Percentiles rank a stretch among this genome's conserved stretches.
These are phyloP conservation scores for Juncus effusus DNA, from an alignment of 176 grass and related monocot genomes.

Conservation along the genomic window DNA sequence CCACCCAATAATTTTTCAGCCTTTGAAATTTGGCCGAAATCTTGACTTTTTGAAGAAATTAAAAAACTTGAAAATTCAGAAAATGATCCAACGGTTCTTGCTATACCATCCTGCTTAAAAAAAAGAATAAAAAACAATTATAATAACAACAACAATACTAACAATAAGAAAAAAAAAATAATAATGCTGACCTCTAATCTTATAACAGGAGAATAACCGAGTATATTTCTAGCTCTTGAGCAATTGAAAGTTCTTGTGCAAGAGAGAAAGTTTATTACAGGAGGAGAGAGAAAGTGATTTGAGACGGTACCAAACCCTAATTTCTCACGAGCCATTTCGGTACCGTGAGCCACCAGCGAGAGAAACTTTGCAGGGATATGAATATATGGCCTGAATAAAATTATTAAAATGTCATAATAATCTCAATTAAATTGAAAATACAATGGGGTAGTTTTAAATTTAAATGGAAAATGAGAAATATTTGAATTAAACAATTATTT, in stretches of 20 bases:
- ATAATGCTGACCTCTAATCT: constrained; percentile 65
- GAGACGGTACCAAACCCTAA: constrained; percentile 40
- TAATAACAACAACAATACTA: constrained; percentile 3
- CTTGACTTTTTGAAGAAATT: constrained; percentile 34
- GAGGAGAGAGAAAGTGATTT: constrained; percentile 39
- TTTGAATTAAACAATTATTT: constrained; percentile 9
- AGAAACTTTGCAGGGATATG: constrained; percentile 67
- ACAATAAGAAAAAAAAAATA: constrained; percentile 25
- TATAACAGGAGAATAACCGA: constrained; percentile 68
- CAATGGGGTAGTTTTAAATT: background rate
- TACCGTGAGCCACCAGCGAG: constrained; percentile 29
- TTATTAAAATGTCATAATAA: constrained; percentile 21
- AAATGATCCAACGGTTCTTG: constrained; percentile 48
- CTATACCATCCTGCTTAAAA: constrained; percentile 64
- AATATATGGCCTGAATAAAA: constrained; percentile 60
- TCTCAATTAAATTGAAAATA: background rate
- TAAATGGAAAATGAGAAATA: background rate
- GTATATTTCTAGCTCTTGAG: constrained; percentile 62
- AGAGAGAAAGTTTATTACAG: constrained; percentile 53
- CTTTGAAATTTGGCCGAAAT: constrained; percentile 44
- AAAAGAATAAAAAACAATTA: constrained; percentile 7
- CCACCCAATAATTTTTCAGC: constrained; percentile 66
- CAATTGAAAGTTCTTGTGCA: constrained; percentile 71
- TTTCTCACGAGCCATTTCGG: constrained; percentile 37
- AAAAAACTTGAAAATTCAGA: constrained; percentile 49